A percentile compares a stretch with the other conserved stretches of the same genome.
phyloP scores from a whole-genome alignment of 2,329 filamentous ascomycete genomes.

The Domatiomyces catenatus region DNA sequence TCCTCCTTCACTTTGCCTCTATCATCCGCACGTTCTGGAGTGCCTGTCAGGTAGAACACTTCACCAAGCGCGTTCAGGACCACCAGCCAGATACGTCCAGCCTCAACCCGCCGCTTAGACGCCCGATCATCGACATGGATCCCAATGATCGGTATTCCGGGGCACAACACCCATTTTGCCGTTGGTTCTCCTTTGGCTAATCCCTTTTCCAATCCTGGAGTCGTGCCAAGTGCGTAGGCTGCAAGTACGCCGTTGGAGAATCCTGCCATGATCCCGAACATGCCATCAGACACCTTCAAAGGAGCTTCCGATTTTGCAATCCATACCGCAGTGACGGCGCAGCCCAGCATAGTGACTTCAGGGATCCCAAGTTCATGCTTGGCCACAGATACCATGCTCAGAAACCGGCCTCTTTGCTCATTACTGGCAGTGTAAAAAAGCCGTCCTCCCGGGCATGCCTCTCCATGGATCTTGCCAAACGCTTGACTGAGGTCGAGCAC shows the following conservation, averaged over 20 bases:
- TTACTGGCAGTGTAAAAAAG: conserved; percentile 60
- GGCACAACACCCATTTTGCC: conserved; percentile 76
- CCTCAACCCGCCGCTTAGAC: conserved; percentile 51
- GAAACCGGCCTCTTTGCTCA: conserved; percentile 62
- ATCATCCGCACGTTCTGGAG: conserved; percentile 42
- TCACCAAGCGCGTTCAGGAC: conserved; percentile 90
- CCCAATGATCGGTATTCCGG: conserved; percentile 78
- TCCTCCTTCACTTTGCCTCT: conserved; percentile 32
- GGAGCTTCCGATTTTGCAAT: conserved; percentile 68
- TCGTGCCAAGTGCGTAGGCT: conserved; percentile 58
- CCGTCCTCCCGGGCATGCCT: conserved; percentile 71
- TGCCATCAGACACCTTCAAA: conserved; percentile 55
- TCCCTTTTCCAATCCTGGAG: conserved; percentile 44
- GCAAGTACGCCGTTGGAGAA: conserved; percentile 73
- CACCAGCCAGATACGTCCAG: conserved; percentile 72
- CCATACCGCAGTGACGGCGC: conserved; percentile 70
- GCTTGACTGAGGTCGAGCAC: conserved; percentile 80
- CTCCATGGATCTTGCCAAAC: conserved; percentile 69
- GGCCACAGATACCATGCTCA: conserved; percentile 48
- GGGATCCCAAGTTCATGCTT: conserved; percentile 53
- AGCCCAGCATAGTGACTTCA: conserved; percentile 51
- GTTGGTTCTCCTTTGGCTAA: conserved; percentile 63
- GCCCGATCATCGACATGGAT: conserved; percentile 75
- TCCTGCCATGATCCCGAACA: conserved; percentile 69
- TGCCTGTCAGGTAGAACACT: conserved; percentile 65